Base-by-base conservation (phyloP, 352 stramenopile species). In the Phytophthora agathidicida region DNA sequence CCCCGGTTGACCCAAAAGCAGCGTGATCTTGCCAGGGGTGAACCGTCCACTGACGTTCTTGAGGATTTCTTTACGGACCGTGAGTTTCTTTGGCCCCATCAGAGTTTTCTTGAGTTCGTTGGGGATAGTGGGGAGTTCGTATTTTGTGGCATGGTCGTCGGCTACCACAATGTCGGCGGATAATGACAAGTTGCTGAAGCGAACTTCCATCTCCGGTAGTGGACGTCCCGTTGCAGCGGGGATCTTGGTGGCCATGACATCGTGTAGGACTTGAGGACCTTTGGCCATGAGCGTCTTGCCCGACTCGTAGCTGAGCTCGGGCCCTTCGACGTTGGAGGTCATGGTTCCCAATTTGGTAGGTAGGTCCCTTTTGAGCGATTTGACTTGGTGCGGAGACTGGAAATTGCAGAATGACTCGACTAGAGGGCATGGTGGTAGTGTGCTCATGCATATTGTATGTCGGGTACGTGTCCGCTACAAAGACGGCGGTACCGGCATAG, bases 61-160 rank as follows among this genome's bases (percentile, higher is more conserved):
- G 7, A 75, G 54, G 28, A 75, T 75, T 9, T 71, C 55, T 44
- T 75, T 75, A 31, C 36, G 51, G 19, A 73, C 50, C 19, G 44
- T 53, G 38, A 53, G 55, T 16, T 62, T 62, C 46, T 69, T 69
- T 30, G 52, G 52, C 0, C 52, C 45, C 33, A 66, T 54, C 11
- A 71, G 41, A 2, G 38, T 39, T 24, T 67, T 70, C 60, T 74
- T 74, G 37, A 77, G 45, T 36, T 72, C 53, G 26, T 58, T 58
- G 4, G 49, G 49, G 49, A 58, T 48, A 1, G 49, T 58, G 4
- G 49, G 49, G 7, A 58, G 36, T n/a, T 58, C 49, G 49, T 58
- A 58, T 36, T 48, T 58, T 10, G 49, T 58, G 8, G 49, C 49
- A n/a, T 58, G 49, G 36, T 58, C 49, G 27, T 58, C 49, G 8